Evolutionary conservation across 768 basidiomycete genomes (phyloP).

Genomic region (Cubamyces lactineus): DNA sequence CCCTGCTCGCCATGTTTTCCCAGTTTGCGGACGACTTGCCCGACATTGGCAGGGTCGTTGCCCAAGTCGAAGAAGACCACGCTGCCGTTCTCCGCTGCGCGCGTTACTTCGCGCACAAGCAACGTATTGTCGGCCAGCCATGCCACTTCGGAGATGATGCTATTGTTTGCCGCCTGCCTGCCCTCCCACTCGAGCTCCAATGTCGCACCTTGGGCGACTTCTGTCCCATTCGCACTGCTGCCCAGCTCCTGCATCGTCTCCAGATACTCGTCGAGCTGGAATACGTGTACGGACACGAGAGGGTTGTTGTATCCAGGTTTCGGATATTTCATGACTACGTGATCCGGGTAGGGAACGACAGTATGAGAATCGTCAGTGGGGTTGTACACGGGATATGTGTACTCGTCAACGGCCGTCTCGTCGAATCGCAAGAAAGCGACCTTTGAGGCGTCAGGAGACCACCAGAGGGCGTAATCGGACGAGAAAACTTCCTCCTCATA

Average conservation of each 20-base stretch:
- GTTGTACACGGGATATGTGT: conserved; percentile 90
- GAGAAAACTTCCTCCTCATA: conserved; percentile 92
- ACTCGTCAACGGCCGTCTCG: conserved; percentile 87
- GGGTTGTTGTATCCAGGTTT: conserved; percentile 93
- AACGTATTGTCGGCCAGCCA: conserved; percentile 84
- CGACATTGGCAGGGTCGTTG: conserved; percentile 35
- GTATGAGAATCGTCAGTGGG: conserved; percentile 69
- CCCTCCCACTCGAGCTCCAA: conserved; percentile 69
- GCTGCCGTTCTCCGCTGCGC: conserved; percentile 79
- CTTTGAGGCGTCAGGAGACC: conserved; percentile 77
- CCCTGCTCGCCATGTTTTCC: conserved; percentile 85
- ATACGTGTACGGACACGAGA: conserved; percentile 78
- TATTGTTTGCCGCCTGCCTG: conserved; percentile 58
- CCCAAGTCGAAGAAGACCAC: conserved; percentile 75
- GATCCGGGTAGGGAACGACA: conserved; percentile 76
- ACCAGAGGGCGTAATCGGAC: conserved; percentile 81
- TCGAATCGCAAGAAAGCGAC: conserved; percentile 88
- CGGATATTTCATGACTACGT: conserved; percentile 74
- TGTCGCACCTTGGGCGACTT: conserved; percentile 40
- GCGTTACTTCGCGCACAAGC: conserved; percentile 84
- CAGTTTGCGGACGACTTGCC: conserved; percentile 70
- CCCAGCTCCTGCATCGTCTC: conserved; percentile 29
- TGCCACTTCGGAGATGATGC: conserved; percentile 78
- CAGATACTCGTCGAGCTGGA: conserved; percentile 67
- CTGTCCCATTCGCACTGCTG: conserved; percentile 25